A percentile compares a stretch with the other conserved stretches of the same genome.
phyloP scores from a whole-genome alignment of 495 filamentous ascomycete genomes.

The Talaromyces liani region DNA sequence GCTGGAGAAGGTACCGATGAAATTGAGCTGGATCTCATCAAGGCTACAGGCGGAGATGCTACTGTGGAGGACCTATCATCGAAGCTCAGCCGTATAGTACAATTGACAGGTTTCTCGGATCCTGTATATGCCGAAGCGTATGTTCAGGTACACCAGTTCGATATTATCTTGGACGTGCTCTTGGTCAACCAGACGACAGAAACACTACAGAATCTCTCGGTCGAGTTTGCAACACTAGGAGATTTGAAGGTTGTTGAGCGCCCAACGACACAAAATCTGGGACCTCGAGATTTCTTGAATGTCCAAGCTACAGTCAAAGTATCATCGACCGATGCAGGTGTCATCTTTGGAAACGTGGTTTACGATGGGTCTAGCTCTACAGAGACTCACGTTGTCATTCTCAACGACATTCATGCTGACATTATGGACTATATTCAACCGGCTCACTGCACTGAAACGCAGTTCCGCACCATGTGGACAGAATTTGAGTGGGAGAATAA shows the following conservation, averaged over 20 bases:
- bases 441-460: slow-evolving; percentile 91
- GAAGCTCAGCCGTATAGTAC: slow-evolving; percentile 92
- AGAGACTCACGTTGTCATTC: slow-evolving; percentile 94
- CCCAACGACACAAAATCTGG: slow-evolving; percentile 91
- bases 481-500: slow-evolving; percentile 99
- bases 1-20: slow-evolving; percentile 76
- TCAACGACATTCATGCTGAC: slow-evolving; percentile 98
- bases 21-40: slow-evolving; percentile 83
- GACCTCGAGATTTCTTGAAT: slow-evolving; percentile 92
- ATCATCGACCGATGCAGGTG: slow-evolving; percentile 94
- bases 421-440: slow-evolving; percentile 99
- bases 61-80: slow-evolving; percentile 78
- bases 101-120: slow-evolving; percentile 97
- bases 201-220: slow-evolving; percentile 92
- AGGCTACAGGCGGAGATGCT: slow-evolving; percentile 85
- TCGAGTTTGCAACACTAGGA: slow-evolving; percentile 96
- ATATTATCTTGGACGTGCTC: slow-evolving; percentile 95
- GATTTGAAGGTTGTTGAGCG: slow-evolving; percentile 98
- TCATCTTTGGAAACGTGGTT: slow-evolving; percentile 98
- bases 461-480: slow-evolving; percentile 99
- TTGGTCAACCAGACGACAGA: slow-evolving; percentile 97
- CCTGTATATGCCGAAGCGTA: slow-evolving; percentile 98
- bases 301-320: slow-evolving; percentile 99
- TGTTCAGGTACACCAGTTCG: slow-evolving; percentile 97
- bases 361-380: slow-evolving; percentile 95